phyloP scores from a whole-genome alignment of 2,329 filamentous ascomycete species.

The Hortaea sp. region DNA sequence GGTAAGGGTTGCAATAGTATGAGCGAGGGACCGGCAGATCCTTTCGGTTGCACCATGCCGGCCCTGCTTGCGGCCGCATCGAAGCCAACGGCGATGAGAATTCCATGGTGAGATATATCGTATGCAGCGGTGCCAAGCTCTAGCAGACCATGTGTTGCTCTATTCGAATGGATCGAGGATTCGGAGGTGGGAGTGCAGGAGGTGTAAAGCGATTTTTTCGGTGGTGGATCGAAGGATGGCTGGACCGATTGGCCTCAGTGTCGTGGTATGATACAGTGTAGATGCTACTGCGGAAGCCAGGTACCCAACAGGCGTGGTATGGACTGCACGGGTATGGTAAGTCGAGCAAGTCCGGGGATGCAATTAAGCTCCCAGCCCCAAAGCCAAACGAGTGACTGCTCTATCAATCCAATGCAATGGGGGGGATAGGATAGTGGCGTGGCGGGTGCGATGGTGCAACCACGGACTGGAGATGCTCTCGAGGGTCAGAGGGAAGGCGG shows the following conservation, averaged over 20 bases:
- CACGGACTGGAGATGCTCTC: too few relatives aligned
- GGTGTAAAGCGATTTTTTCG: not conserved
- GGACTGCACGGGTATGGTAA: not conserved
- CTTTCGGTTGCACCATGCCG: conserved; percentile 50
- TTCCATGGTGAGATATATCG: conserved; percentile 56
- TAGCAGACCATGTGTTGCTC: not conserved
- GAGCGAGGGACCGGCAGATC: conserved; percentile 45
- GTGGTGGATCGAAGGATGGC: conserved; percentile 1
- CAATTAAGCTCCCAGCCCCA: not conserved
- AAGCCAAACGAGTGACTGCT: not conserved
- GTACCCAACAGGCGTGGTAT: not conserved
- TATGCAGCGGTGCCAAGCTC: not conserved
- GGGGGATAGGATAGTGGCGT: too few relatives aligned
- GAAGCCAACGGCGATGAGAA: conserved; percentile 88
- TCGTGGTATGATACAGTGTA: conserved; percentile 4
- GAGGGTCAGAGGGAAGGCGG: too few relatives aligned
- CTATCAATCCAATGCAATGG: not conserved
- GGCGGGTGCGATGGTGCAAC: too few relatives aligned
- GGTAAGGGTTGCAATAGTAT: conserved; percentile 39
- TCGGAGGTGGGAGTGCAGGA: too few relatives aligned
- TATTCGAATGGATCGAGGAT: too few relatives aligned
- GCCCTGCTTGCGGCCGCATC: conserved; percentile 64
- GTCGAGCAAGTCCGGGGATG: conserved; percentile 1
- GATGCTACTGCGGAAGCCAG: conserved; percentile 3
- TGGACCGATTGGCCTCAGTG: conserved; percentile 5